These are phyloP conservation scores for Debaryomyces coudertii DNA, from an alignment of 1,139 yeast genomes.

Conservation along the genomic window DNA sequence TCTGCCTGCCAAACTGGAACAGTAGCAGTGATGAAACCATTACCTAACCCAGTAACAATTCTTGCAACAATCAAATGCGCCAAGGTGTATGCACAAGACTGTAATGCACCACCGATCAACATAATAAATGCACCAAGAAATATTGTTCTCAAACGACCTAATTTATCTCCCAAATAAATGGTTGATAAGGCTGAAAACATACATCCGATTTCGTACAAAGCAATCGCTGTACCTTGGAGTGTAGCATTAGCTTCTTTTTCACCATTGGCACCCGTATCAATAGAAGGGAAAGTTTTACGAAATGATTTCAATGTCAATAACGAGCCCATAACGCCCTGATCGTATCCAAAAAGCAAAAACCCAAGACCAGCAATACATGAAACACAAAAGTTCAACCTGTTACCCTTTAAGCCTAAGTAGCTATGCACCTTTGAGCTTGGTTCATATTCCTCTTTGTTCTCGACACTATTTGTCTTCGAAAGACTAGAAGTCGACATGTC, in stretches of 20 bases:
- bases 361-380: constrained; percentile 36
- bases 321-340: constrained; percentile 55
- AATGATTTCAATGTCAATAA: constrained; percentile 44
- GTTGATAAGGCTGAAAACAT: constrained; percentile 38
- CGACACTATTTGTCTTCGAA: constrained; percentile 1
- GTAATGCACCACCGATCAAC: constrained; percentile 41
- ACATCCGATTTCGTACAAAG: constrained; percentile 44
- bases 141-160: constrained; percentile 37
- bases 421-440: constrained; percentile 12
- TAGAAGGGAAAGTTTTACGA: constrained; percentile 40
- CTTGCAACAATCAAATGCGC: constrained; percentile 44
- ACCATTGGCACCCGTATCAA: constrained; percentile 19
- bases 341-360: constrained; percentile 46
- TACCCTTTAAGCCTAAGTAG: constrained; percentile 32
- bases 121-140: constrained; percentile 37
- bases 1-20: constrained; percentile 47
- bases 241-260: constrained; percentile 24
- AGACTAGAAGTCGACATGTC: constrained; percentile 2
- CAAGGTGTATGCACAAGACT: constrained; percentile 35
- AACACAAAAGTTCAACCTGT: constrained; percentile 28
- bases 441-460: neutral
- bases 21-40: constrained; percentile 39
- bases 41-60: constrained; percentile 49
- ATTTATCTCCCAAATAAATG: constrained; percentile 37
- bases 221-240: constrained; percentile 38